Evolutionary conservation across 75 land plant species (phyloP).

Genomic region (Cunninghamia lanceolata): DNA sequence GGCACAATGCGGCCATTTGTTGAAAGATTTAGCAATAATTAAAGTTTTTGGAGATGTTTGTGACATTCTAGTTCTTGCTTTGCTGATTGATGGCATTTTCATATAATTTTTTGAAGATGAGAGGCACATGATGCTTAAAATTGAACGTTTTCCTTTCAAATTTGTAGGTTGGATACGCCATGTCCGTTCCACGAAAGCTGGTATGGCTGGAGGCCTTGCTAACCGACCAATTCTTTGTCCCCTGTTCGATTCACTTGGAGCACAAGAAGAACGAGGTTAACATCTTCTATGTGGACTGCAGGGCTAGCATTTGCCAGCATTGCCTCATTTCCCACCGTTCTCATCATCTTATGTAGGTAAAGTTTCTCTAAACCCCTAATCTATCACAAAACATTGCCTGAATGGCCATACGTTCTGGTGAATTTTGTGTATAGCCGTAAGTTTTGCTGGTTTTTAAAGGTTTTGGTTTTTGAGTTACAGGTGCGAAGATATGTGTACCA

Average conservation of each 20-base stretch:
- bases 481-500: conserved; percentile 95
- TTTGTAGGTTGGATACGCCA: conserved; percentile 7
- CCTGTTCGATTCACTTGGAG: too few relatives aligned
- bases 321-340: conserved; percentile 43
- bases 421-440: background rate
- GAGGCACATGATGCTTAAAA: too few relatives aligned
- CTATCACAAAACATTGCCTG: background rate
- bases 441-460: background rate
- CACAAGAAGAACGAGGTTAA: conserved; percentile 73
- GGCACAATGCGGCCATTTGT: background rate
- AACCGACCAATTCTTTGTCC: too few relatives aligned
- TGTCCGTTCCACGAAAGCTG: conserved; percentile 9
- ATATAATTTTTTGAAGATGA: background rate
- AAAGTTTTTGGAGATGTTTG: background rate
- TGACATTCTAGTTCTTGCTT: background rate
- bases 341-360: conserved; percentile 61
- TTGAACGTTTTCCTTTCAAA: too few relatives aligned
- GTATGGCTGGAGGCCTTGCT: conserved; percentile 58
- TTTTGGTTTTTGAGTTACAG: too few relatives aligned
- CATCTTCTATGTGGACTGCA: conserved; percentile 73
- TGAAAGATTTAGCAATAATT: background rate
- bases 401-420: background rate
- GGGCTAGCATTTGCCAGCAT: conserved; percentile 52
- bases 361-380: background rate
- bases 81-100: background rate